Conservation (phyloP, 805 yeast genomes). For the Scheffersomyces amazonensis region DNA sequence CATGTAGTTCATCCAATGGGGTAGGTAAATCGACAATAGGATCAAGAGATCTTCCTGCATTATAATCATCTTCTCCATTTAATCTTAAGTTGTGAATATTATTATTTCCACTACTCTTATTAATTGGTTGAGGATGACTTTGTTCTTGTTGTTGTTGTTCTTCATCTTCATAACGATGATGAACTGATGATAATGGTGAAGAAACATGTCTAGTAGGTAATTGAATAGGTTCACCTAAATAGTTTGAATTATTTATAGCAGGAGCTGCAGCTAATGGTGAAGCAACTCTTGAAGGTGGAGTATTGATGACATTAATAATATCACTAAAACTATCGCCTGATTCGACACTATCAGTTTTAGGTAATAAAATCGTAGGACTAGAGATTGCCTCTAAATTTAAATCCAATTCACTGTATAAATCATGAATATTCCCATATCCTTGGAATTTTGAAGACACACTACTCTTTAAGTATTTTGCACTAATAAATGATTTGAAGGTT, state of each 20-base stretch:
- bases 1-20: constrained; percentile 19
- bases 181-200: background rate
- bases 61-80: background rate
- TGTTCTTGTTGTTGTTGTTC: background rate
- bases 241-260: background rate
- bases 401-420: constrained; percentile 23
- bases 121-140: background rate
- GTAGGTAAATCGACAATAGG: constrained; percentile 25
- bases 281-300: background rate
- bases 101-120: background rate
- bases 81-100: background rate
- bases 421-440: constrained; percentile 35
- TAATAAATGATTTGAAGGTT: constrained; percentile 4
- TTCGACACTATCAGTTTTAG: background rate
- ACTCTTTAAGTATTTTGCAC: constrained; percentile 2
- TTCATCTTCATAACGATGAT: background rate
- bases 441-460: constrained; percentile 14
- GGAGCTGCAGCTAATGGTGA: background rate
- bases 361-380: constrained; percentile 3
- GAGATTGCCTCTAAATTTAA: constrained; percentile 3
- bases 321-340: background rate
- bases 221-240: background rate
- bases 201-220: background rate
- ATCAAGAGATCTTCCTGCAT: constrained; percentile 10
- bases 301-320: background rate